phyloP scores from a whole-genome alignment of 2,329 filamentous ascomycete species.

The Aspergillus clavatus region DNA sequence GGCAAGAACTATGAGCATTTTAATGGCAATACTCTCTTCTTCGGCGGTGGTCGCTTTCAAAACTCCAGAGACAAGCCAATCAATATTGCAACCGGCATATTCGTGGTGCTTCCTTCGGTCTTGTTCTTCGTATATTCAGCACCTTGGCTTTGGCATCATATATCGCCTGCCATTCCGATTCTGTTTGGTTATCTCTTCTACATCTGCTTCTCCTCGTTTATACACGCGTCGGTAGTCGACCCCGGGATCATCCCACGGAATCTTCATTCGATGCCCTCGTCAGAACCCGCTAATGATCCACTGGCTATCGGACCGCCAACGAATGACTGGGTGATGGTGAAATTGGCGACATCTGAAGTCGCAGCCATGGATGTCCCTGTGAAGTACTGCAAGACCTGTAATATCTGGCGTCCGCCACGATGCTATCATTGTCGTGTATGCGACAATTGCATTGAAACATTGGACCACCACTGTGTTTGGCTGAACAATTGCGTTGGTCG shows the following conservation, averaged over 20 bases:
- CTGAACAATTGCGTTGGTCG: conserved; percentile 97
- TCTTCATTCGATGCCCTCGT: conserved; percentile 78
- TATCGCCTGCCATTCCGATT: conserved; percentile 84
- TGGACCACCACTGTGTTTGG: conserved; percentile 98
- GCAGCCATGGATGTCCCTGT: conserved; percentile 96
- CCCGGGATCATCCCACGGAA: conserved; percentile 92
- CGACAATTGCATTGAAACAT: conserved; percentile 94
- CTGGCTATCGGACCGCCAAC: conserved; percentile 75
- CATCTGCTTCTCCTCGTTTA: conserved; percentile 84
- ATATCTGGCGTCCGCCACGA: conserved; percentile 92
- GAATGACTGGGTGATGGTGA: conserved; percentile 90
- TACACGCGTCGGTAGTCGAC: conserved; percentile 88
- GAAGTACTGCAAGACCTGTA: conserved; percentile 97
- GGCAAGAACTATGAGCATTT: conserved; percentile 89
- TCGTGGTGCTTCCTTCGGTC: conserved; percentile 71
- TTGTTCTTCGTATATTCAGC: conserved; percentile 78
- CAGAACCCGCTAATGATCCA: conserved; percentile 71
- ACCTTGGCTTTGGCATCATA: conserved; percentile 75
- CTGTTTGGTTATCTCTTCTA: conserved; percentile 88
- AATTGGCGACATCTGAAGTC: conserved; percentile 66
- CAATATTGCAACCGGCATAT: conserved; percentile 76
- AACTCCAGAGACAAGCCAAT: conserved; percentile 84
- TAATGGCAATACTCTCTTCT: conserved; percentile 88
- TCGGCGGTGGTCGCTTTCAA: conserved; percentile 75
- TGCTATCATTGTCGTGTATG: conserved; percentile 95